Base-by-base conservation (phyloP, 2,329 filamentous ascomycete genomes). In the Aspergillus sp. region DNA sequence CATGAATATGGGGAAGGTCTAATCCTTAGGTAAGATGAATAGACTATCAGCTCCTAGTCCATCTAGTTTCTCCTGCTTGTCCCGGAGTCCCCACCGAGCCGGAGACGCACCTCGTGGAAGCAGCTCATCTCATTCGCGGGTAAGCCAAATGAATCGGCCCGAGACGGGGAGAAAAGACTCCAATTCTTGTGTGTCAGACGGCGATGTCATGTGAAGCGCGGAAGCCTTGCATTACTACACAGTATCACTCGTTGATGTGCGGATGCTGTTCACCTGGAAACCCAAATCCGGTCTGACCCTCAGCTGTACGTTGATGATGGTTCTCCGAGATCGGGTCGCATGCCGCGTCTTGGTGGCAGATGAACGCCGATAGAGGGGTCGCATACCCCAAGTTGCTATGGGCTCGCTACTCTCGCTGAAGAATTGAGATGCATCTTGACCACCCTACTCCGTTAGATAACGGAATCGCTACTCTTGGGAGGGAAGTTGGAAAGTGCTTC, bases 1-100 rank as follows among this genome's bases (percentile, higher is more conserved):
- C 45, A 28, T 17, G 47, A 50, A n/a, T 50, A 50, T 50, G 47
- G 47, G 47, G 47, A 55, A 55, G 30, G 32, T 17, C 41, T 47
- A 30, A 30, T 43, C 41, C 38, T 55, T 55, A 55, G 52, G 52
- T 55, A 55, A 55, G 52, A 55, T 9, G 23, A 55, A 55, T 19
- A 36, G 15, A 30, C 38, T 38, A 28, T 47, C 23, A 28, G 36
- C 9, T 28, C 19, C 17, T 43, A 43, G 39, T 47, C 15, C 13
- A 36, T 13, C 5, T 36, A 36, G 32, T 36, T 36, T 5, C 32
- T 28, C 39, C 25, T 41, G 39, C 19, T 45, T 32, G 39, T 55
- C 53, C 39, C 53, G 53, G 15, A 28, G 53, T 28, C 52, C 41
- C 52, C 52, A 55, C 52, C 39, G 52, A 55, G 21, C 43, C 53